Evolutionary conservation across 768 basidiomycete species (phyloP).

Genomic region (Hebeloma cylindrosporum): DNA sequence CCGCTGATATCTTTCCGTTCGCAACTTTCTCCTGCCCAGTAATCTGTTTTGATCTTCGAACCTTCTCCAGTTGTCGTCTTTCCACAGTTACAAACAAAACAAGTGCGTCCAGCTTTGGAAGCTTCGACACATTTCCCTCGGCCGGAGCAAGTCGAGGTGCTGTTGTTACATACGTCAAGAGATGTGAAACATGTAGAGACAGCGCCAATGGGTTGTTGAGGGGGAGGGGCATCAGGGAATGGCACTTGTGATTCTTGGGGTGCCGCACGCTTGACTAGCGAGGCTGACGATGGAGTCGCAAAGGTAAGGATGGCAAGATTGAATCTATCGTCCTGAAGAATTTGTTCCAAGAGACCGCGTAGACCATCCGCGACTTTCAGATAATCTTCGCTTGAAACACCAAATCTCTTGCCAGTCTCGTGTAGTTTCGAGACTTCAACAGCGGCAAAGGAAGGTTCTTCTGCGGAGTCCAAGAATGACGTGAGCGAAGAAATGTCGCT

Average conservation of each 20-base stretch:
- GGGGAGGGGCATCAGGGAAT: slow-evolving; percentile 41
- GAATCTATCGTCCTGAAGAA: slow-evolving; percentile 37
- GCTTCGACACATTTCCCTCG: slow-evolving; percentile 65
- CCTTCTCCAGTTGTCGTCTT: slow-evolving; percentile 49
- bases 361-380: slow-evolving; percentile 41
- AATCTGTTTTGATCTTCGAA: slow-evolving; percentile 52
- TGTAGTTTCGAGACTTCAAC: slow-evolving; percentile 55
- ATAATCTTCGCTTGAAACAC: slow-evolving; percentile 57
- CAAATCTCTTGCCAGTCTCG: slow-evolving; percentile 46
- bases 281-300: slow-evolving; percentile 27
- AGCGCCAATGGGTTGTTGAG: slow-evolving; percentile 55
- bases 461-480: slow-evolving; percentile 53
- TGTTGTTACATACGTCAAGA: slow-evolving; percentile 54
- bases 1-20: slow-evolving; percentile 80
- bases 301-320: slow-evolving; percentile 57
- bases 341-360: slow-evolving; percentile 47
- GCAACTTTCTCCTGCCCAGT: slow-evolving; percentile 76
- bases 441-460: slow-evolving; percentile 57
- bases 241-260: slow-evolving; percentile 49
- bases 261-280: slow-evolving; percentile 36
- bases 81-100: slow-evolving; percentile 55
- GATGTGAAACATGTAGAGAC: slow-evolving; percentile 63
- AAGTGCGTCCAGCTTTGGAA: slow-evolving; percentile 56
- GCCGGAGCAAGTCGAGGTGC: slow-evolving; percentile 68
- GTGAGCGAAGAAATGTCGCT: slow-evolving; percentile 39